A percentile compares a stretch with the other conserved stretches of the same genome.
Conservation (phyloP, 106 monocot genomes). For the Iris macrosiphon region DNA sequence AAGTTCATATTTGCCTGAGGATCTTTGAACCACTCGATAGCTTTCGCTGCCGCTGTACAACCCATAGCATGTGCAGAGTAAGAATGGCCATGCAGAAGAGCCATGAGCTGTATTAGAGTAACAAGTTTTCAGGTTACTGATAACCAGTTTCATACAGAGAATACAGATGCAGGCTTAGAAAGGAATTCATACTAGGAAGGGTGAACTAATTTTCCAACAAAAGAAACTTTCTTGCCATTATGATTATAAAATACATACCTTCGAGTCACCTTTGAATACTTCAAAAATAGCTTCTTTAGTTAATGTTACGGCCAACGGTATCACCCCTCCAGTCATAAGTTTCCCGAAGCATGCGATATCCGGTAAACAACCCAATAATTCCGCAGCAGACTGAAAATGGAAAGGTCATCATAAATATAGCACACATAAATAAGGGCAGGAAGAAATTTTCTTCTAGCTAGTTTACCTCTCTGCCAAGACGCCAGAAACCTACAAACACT, state of each 20-base stretch:
- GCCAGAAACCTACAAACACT: conserved; percentile 99
- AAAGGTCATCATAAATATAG: neutral
- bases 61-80: conserved; percentile 94
- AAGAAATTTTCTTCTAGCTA: too few relatives aligned
- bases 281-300: conserved; percentile 76
- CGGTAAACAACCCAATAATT: conserved; percentile 78
- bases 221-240: neutral
- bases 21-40: conserved; percentile 87
- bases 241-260: conserved; percentile 37
- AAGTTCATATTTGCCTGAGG: conserved; percentile 55
- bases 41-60: conserved; percentile 68
- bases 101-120: conserved; percentile 40
- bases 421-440: too few relatives aligned
- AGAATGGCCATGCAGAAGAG: conserved; percentile 95
- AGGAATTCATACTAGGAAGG: neutral
- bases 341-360: conserved; percentile 92
- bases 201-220: neutral
- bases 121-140: conserved; percentile 1
- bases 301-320: conserved; percentile 88
- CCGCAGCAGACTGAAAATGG: conserved; percentile 76
- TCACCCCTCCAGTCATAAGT: conserved; percentile 84
- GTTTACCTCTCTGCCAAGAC: conserved; percentile 83
- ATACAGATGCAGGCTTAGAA: neutral
- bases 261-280: conserved; percentile 75
- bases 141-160: conserved; percentile 1